Percentiles rank a stretch among this genome's conserved stretches.
These are phyloP conservation scores for Erigeron canadensis DNA, from an alignment of 129 eudicot species.

Conservation along the genomic window DNA sequence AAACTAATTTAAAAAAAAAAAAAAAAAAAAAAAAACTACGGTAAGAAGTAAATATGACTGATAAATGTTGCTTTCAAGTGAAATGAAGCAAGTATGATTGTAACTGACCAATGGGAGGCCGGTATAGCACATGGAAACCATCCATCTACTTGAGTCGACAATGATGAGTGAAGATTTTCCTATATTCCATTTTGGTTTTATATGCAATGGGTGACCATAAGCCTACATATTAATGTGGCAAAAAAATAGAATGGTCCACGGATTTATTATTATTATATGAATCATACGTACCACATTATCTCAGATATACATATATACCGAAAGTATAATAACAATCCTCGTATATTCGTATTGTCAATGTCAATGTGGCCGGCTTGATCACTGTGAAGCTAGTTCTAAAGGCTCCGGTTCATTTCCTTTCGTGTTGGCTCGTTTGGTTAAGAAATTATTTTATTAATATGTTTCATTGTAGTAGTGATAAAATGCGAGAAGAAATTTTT, in stretches of 20 bases:
- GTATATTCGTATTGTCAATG: too few species aligned
- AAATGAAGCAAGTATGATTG: background rate
- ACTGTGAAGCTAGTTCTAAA: too few species aligned
- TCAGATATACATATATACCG: background rate
- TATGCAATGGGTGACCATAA: constrained; percentile 27
- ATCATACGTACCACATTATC: constrained; percentile 17
- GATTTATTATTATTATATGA: constrained; percentile 13
- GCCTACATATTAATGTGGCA: constrained; percentile 33
- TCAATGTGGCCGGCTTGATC: too few species aligned
- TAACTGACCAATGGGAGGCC: constrained; percentile 6
- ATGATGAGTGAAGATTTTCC: constrained; percentile 20
- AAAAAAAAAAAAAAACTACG: too few species aligned
- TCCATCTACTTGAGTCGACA: constrained; percentile 31
- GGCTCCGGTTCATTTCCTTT: too few species aligned
- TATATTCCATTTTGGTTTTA: constrained; percentile 21
- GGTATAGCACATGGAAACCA: constrained; percentile 27
- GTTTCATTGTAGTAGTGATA: too few species aligned
- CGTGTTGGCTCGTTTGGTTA: too few species aligned
- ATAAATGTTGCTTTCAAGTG: too few species aligned
- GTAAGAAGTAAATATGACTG: too few species aligned
- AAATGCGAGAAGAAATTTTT: too few species aligned
- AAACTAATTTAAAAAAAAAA: too few species aligned
- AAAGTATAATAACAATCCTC: background rate
- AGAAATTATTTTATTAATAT: too few species aligned
- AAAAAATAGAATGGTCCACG: constrained; percentile 29